Evolutionary conservation across 2,329 filamentous ascomycete species (phyloP), one percentile per base, ranked within the genome.

Genomic region (Fusarium equiseti): DNA sequence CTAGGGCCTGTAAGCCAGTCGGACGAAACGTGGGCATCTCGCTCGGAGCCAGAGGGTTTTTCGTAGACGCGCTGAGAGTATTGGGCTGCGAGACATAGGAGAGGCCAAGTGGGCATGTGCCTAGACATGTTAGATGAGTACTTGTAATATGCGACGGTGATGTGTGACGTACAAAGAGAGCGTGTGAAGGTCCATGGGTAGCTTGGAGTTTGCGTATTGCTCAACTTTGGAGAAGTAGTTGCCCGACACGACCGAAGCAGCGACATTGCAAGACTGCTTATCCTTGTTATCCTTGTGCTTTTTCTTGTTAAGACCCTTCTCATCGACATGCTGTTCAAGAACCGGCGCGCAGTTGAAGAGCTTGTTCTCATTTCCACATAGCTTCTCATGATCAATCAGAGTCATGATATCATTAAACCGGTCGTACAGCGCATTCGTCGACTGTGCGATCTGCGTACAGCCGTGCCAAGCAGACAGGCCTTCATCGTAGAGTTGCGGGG

Each of bases 31-130:
- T 92, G 91, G 4, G 90, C 86, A 72, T 92, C 89, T 15, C 85
- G 85, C 78, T 94, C 91, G 24, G 85, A 82, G 2, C 87, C 87
- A 0, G 82, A 81, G 0, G 92, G 90, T 38, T 86, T 86, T 44
- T 87, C 85, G 78, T 97, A 97, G 4, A 92, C 93, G 38, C 88
- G 85, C 67, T 91, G 88, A 1, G 93, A 92, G 77, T 94, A 95
- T 66, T 91, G 88, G 1, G 93, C 92, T 5, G 94, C 94, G 12
- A 95, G 85, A 74, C 90, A 94, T 45, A 97, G 83, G 8, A 97
- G 85, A 2, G 90, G 92, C 79, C 91, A 97, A 0, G 91, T 94
- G 0, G 91, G 84, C 44, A 93, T 88, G 75, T 93, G 92, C 45
- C 90, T 91, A 18, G 5, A 18, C 5, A 15, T 9, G 49, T 27